A percentile compares a stretch with the other conserved stretches of the same genome.
These are phyloP conservation scores for Lactarius deliciosus DNA, from an alignment of 768 basidiomycete genomes.

Conservation along the genomic window DNA sequence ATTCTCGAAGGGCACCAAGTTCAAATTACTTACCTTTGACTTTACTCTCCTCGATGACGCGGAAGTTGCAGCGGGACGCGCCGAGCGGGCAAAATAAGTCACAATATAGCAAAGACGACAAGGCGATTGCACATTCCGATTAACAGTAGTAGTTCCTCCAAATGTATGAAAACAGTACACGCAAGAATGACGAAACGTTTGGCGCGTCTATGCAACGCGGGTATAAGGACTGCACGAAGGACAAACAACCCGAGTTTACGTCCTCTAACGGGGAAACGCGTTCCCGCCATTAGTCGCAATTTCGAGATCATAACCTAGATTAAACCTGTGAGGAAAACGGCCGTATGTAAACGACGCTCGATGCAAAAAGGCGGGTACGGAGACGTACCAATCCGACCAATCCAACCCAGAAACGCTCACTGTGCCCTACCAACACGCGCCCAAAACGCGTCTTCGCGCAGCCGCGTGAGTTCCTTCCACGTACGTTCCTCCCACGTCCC, in stretches of 20 bases:
- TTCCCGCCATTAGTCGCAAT: slow-evolving; percentile 1
- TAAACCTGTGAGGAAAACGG: neutral
- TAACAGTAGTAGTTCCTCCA: slow-evolving; percentile 11
- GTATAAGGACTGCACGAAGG: neutral
- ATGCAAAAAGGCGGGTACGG: neutral
- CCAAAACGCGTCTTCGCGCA: slow-evolving; percentile 88
- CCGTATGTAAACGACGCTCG: neutral
- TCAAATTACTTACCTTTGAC: slow-evolving; percentile 49
- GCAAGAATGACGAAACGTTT: neutral
- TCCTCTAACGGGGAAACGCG: neutral
- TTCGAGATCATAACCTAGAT: slow-evolving; percentile 19
- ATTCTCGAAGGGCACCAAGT: slow-evolving; percentile 46
- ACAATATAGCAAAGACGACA: neutral
- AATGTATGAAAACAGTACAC: slow-evolving; percentile 9
- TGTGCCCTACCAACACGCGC: slow-evolving; percentile 64
- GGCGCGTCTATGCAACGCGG: neutral
- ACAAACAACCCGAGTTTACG: slow-evolving; percentile 3
- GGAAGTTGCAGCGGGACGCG: slow-evolving; percentile 39
- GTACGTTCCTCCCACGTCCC: slow-evolving; percentile 83
- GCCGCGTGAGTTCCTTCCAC: slow-evolving; percentile 72
- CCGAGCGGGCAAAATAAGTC: slow-evolving; percentile 14
- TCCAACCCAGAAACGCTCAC: slow-evolving; percentile 22
- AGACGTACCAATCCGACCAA: neutral
- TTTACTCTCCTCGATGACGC: slow-evolving; percentile 46
- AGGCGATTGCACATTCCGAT: neutral